Base-by-base conservation (phyloP, 1,284 basidiomycete species). In the Phlebopus sp. region DNA sequence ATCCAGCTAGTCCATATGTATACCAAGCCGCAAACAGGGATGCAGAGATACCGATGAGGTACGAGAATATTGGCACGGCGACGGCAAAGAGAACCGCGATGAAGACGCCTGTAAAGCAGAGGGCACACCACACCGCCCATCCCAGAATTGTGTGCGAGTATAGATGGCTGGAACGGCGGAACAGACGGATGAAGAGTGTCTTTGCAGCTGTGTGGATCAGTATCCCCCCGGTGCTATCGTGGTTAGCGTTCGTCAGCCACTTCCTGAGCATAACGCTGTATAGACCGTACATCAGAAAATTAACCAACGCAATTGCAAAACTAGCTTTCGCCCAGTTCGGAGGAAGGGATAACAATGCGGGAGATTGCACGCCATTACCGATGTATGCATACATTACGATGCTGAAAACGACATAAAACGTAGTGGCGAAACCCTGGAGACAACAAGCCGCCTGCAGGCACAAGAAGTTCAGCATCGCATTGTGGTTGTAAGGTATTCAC, bases 351-450 rank as follows among this genome's bases (percentile, higher is more conserved):
- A 77, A 56, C 29, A 82, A 62, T 0, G 76, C 75, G 2, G 79
- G 79, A 0, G 79, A 78, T 27, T 70, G 70, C 37, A 84, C 78
- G 2, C 72, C 72, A 42, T 72, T 73, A n/a, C 81, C 81, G 48
- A 81, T 69, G 61, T 81, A 84, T 5, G 76, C 70, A 51, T 79
- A 77, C 30, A 79, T 64, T 1, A 82, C 72, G 15, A 81, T 65
- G 40, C 73, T 67, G 58, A 78, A 78, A 6, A 76, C 54, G 1
- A 61, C 59, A 53, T 78, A 79, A 57, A 74, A 76, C 11, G 68
- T 44, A 3, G 77, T 79, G 0, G 76, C 58, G 51, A 77, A 77
- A 1, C 64, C 71, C 62, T 78, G 76, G 2, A 78, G 65, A 35
- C 67, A 69, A 70, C 72, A 77, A 9, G 77, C 76, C 23, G 76